Conservation (phyloP, 768 basidiomycete genomes). For the Tulasnella sp. region DNA sequence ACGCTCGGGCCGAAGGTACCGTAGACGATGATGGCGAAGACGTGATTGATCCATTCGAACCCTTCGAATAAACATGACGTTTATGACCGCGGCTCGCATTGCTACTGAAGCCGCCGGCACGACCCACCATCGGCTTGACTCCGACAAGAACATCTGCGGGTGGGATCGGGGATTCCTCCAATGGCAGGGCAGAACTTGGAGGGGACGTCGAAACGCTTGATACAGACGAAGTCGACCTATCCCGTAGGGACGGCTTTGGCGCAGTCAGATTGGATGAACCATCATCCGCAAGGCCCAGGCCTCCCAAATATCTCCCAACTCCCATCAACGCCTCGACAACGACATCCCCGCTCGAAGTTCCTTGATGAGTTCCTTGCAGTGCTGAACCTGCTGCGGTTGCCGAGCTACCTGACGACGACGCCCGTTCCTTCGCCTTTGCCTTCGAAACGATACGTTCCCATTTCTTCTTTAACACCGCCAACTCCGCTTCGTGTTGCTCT, state of each 20-base stretch:
- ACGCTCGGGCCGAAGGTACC: slow-evolving; percentile 1
- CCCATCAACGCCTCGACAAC: slow-evolving; percentile 8
- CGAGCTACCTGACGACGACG: neutral
- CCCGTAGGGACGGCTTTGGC: neutral
- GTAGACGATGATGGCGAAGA: neutral
- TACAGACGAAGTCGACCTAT: slow-evolving; percentile 13
- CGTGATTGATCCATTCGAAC: neutral
- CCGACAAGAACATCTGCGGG: neutral
- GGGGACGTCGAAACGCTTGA: neutral
- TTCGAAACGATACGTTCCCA: slow-evolving; percentile 66
- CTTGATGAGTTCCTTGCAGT: neutral
- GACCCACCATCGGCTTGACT: neutral
- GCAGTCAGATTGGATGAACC: neutral
- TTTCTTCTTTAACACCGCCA: slow-evolving; percentile 65
- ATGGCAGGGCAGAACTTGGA: neutral
- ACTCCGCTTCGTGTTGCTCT: slow-evolving; percentile 60
- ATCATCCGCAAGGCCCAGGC: neutral
- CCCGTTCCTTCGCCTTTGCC: slow-evolving; percentile 4
- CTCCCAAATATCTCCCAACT: slow-evolving; percentile 6
- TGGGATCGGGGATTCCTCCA: slow-evolving; percentile 4
- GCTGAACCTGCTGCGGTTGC: neutral
- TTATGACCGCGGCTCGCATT: neutral
- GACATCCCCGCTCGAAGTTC: neutral
- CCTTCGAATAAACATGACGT: slow-evolving; percentile 1
- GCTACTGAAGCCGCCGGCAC: slow-evolving; percentile 1